Evolutionary conservation across 1,284 basidiomycete genomes (phyloP).

Genomic region (Marasmius tenuissimus): DNA sequence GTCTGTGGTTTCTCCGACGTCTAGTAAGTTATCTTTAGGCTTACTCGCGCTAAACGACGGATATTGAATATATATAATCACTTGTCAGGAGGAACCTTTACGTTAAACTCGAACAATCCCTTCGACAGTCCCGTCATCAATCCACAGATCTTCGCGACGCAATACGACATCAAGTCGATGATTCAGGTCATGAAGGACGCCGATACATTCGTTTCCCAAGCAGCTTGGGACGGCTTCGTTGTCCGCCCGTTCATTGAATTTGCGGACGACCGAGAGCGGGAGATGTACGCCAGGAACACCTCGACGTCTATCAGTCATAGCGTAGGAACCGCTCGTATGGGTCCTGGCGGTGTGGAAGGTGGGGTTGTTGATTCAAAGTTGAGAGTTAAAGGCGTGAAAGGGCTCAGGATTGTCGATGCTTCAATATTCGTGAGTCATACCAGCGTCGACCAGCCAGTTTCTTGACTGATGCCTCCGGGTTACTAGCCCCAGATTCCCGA

Average conservation of each 20-base stretch:
- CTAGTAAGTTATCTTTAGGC: constrained; percentile 9
- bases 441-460: no score
- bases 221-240: constrained; percentile 17
- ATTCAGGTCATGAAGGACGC: constrained; percentile 15
- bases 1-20: constrained; percentile 15
- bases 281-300: constrained; percentile 10
- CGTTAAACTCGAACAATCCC: constrained; percentile 21
- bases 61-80: background rate
- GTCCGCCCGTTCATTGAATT: constrained; percentile 6
- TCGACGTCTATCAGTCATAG: constrained; percentile 13
- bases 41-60: no score
- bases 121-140: constrained; percentile 30
- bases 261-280: constrained; percentile 13
- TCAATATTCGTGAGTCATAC: constrained; percentile 14
- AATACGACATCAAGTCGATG: constrained; percentile 16
- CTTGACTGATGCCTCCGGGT: no score
- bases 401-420: constrained; percentile 19
- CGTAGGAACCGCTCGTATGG: constrained; percentile 15
- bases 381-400: constrained; percentile 19
- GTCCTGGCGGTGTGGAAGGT: constrained; percentile 9
- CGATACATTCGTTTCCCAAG: constrained; percentile 15
- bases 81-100: constrained; percentile 8
- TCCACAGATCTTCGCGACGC: constrained; percentile 22
- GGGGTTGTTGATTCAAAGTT: constrained; percentile 18
- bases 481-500: no score